These are phyloP conservation scores for Platanthera zijinensis DNA, from an alignment of 106 monocot species.

Conservation along the genomic window DNA sequence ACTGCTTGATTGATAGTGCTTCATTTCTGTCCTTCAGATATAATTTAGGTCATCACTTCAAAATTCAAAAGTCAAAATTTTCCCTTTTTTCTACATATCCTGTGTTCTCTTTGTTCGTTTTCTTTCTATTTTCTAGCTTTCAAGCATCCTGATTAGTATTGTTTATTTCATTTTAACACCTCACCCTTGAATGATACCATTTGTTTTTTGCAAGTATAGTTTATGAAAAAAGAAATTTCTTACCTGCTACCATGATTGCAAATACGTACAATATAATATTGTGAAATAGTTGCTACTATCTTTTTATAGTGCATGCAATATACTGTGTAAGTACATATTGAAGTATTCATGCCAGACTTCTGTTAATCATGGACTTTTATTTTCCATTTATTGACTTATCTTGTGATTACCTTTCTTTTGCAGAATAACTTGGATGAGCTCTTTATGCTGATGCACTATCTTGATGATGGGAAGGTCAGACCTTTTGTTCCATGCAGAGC, in stretches of 20 bases:
- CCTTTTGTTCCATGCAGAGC: no score
- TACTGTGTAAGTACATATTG: no score
- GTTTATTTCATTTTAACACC: neutral
- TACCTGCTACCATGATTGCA: no score
- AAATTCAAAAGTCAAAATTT: neutral
- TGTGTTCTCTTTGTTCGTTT: neutral
- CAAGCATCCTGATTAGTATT: neutral
- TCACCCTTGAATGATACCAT: no score
- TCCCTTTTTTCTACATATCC: neutral
- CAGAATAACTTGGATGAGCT: slow-evolving; percentile 99
- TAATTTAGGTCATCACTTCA: neutral
- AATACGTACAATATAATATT: no score
- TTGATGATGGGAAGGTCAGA: slow-evolving; percentile 88
- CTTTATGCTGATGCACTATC: slow-evolving; percentile 99
- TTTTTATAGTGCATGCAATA: no score
- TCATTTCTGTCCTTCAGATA: neutral
- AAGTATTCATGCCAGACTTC: no score
- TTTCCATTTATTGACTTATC: neutral
- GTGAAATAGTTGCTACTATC: no score
- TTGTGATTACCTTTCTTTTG: slow-evolving; percentile 16
- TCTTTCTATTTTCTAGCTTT: neutral
- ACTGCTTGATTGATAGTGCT: no score
- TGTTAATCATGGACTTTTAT: no score
- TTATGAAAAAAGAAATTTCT: no score
- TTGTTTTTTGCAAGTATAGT: no score